Conservation (phyloP, 306 rosid genomes). For the Lagenaria siceraria region DNA sequence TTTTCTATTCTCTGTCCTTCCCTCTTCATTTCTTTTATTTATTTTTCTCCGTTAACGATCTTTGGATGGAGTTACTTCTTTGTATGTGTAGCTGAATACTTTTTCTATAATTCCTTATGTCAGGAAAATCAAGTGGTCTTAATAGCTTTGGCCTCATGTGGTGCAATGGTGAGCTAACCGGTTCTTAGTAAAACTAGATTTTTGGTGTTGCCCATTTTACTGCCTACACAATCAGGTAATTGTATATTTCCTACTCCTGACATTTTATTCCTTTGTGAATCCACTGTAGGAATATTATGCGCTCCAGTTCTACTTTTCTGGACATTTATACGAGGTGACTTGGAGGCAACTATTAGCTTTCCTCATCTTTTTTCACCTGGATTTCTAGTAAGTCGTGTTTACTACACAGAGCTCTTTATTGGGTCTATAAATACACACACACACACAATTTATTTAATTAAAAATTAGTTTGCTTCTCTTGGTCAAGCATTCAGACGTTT, state of each 20-base stretch:
- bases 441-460: not conserved
- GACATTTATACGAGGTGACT: constrained; percentile 73
- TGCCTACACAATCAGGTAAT: not conserved
- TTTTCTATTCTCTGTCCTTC: not conserved
- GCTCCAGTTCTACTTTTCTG: constrained; percentile 64
- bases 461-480: not conserved
- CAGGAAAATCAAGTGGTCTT: constrained; percentile 95
- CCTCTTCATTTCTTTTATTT: not conserved
- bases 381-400: constrained; percentile 46
- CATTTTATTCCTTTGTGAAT: constrained; percentile 2
- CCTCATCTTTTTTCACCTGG: constrained; percentile 73
- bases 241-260: not conserved
- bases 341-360: constrained; percentile 50
- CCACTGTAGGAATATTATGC: constrained; percentile 50
- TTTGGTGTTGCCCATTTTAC: not conserved
- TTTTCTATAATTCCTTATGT: constrained; percentile 10
- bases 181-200: constrained; percentile 2
- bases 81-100: constrained; percentile 16
- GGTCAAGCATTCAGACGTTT: not conserved
- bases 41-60: not conserved
- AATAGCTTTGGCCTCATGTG: constrained; percentile 99
- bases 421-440: not conserved
- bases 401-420: not conserved
- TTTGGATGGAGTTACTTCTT: constrained; percentile 10
- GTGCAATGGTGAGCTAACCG: constrained; percentile 69